Evolutionary conservation across 768 basidiomycete genomes (phyloP), one percentile per base, ranked within the genome.

Genomic region (Psilocybe azurescens): DNA sequence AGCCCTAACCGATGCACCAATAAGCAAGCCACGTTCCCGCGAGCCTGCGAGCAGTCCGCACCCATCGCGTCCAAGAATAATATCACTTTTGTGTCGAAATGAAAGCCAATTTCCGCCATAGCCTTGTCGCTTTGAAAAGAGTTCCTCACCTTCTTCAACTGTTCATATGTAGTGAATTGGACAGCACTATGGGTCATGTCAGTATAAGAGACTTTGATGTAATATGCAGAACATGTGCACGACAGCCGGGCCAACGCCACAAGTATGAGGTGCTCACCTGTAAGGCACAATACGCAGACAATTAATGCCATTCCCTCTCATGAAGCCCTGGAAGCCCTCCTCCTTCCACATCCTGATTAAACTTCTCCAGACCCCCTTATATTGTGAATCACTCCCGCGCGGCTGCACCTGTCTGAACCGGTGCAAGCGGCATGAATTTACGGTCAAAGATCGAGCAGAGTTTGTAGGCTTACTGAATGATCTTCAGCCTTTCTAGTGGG

Each of bases 261-360:
- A 55, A 41, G 55, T 30, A 54, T 24, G 47, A 52, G 29, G 36
- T 81, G 69, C 79, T 64, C 66, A 82, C 83, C 82, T 83, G 70
- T 98, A 99, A 11, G 97, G 97, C 66, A 97, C 88, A 67, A 99
- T 99, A 60, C 97, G 84, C 68, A 95, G 68, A 75, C 93, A 94
- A 77, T 95, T 96, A 72, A 96, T 90, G 20, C 83, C 83, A 70
- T 98, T 98, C 3, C 97, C 97, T 66, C 93, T 82, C 95, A 98
- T 95, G 74, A 88, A 95, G 11, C 96, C 97, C 73, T 77, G 85
- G 75, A 96, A 89, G 7, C 97, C 97, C 75, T 99, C 97, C 73
- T 98, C 95, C 65, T 79, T 77, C 92, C 94, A 98, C 88, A 96
- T 96, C 64, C 96, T 86, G 16, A 84, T 83, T 49, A 97, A 84